phyloP scores from a whole-genome alignment of 352 stramenopile species.

The Saprolegnia diclina region DNA sequence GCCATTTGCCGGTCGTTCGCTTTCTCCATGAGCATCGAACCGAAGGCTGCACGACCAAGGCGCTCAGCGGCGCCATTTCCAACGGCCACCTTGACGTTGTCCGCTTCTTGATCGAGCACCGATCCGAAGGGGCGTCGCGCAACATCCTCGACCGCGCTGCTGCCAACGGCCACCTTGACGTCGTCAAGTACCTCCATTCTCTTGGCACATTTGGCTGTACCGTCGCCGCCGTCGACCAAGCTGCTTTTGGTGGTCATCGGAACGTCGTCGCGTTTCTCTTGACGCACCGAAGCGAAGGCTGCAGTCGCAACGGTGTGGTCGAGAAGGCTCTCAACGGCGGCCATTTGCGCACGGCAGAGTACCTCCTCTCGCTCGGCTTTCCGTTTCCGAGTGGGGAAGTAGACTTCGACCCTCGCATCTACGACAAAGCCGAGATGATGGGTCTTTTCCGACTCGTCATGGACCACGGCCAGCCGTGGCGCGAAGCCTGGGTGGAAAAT shows the following conservation, averaged over 20 bases:
- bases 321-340: too few species aligned
- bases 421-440: too few species aligned
- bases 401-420: too few species aligned
- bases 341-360: too few species aligned
- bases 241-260: conserved; percentile 30
- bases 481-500: too few species aligned
- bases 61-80: conserved; percentile 34
- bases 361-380: too few species aligned
- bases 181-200: conserved; percentile 18
- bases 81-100: conserved; percentile 38
- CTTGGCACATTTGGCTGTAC: conserved; percentile 23
- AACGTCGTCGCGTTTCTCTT: conserved; percentile 27
- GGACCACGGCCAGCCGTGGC: too few species aligned
- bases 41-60: conserved; percentile 30
- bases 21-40: conserved; percentile 37
- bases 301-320: too few species aligned
- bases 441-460: too few species aligned
- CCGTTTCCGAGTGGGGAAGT: too few species aligned
- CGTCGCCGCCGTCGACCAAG: conserved; percentile 24
- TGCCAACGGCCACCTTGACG: conserved; percentile 25
- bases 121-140: conserved; percentile 28
- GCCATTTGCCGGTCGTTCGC: conserved; percentile 37
- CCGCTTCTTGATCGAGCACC: conserved; percentile 28
- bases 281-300: conserved; percentile 15
- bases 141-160: conserved; percentile 29